Conservation (phyloP, 305 asterid species). For the Fraxinus velutina region DNA sequence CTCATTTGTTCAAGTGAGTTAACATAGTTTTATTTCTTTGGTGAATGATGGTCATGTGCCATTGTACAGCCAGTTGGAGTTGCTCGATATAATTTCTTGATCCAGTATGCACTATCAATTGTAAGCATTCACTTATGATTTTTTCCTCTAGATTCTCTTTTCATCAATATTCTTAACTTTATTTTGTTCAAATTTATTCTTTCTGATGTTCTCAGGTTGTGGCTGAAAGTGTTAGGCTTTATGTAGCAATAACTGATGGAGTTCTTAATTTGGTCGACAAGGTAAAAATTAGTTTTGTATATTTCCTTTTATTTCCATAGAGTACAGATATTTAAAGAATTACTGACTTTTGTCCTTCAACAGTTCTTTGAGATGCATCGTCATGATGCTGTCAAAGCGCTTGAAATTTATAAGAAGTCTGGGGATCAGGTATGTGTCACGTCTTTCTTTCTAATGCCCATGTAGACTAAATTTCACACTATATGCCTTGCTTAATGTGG, state of each 20-base stretch:
- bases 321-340: background rate
- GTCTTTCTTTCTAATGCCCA: constrained; percentile 1
- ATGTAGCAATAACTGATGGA: constrained; percentile 80
- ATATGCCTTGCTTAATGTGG: background rate
- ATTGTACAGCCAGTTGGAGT: constrained; percentile 64
- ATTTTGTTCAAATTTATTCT: constrained; percentile 15
- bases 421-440: constrained; percentile 52
- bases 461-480: background rate
- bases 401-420: constrained; percentile 66
- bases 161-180: background rate
- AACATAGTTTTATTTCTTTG: background rate
- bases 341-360: constrained; percentile 18
- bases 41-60: constrained; percentile 22
- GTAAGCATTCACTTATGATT: constrained; percentile 40
- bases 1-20: background rate
- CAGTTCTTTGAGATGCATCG: constrained; percentile 80
- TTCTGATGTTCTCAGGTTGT: constrained; percentile 50
- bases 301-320: background rate
- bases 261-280: constrained; percentile 72
- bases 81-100: constrained; percentile 56
- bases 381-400: constrained; percentile 67
- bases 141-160: background rate
- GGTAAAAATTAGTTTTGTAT: constrained; percentile 33
- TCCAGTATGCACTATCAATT: constrained; percentile 66
- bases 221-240: constrained; percentile 74